Percentiles rank a stretch among this genome's conserved stretches.
phyloP scores from a whole-genome alignment of 78 protist species.

The Pelomyxa schiedti region DNA sequence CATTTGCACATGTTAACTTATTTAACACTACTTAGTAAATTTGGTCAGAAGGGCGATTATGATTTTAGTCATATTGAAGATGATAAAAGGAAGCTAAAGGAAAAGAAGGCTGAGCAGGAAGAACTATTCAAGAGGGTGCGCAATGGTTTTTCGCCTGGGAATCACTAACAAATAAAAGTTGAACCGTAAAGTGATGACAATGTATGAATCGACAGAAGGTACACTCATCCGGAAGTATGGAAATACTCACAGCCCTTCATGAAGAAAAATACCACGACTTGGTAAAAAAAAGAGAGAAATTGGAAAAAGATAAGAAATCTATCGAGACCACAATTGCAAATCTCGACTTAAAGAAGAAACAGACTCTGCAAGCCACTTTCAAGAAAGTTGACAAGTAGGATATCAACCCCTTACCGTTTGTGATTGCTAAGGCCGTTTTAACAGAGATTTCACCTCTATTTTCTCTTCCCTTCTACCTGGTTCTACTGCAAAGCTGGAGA shows the following conservation, averaged over 20 bases:
- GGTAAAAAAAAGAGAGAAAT: constrained; percentile 54
- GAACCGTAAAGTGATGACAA: constrained; percentile 77
- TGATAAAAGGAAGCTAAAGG: neutral
- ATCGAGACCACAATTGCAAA: constrained; percentile 69
- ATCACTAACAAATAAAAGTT: too few relatives aligned
- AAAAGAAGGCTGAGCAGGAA: constrained; percentile 23
- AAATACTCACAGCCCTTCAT: too few relatives aligned
- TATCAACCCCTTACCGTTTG: too few relatives aligned
- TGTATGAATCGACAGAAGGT: constrained; percentile 61
- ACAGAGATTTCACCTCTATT: constrained; percentile 76
- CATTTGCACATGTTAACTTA: too few relatives aligned
- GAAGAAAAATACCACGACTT: constrained; percentile 85
- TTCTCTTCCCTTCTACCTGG: constrained; percentile 92
- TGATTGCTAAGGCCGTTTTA: too few relatives aligned
- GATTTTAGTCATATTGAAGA: too few relatives aligned
- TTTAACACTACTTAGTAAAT: too few relatives aligned
- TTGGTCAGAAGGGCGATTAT: too few relatives aligned
- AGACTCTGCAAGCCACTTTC: constrained; percentile 74
- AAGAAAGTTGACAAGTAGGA: too few relatives aligned
- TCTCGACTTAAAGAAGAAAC: constrained; percentile 83
- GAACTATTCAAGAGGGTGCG: constrained; percentile 31
- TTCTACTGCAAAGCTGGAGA: constrained; percentile 59
- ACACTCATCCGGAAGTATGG: too few relatives aligned
- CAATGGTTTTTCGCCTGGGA: too few relatives aligned
- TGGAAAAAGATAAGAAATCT: constrained; percentile 82